A percentile compares a stretch with the other conserved stretches of the same genome.
Conservation (phyloP, 106 monocot genomes). For the Amphibolis antarctica region DNA sequence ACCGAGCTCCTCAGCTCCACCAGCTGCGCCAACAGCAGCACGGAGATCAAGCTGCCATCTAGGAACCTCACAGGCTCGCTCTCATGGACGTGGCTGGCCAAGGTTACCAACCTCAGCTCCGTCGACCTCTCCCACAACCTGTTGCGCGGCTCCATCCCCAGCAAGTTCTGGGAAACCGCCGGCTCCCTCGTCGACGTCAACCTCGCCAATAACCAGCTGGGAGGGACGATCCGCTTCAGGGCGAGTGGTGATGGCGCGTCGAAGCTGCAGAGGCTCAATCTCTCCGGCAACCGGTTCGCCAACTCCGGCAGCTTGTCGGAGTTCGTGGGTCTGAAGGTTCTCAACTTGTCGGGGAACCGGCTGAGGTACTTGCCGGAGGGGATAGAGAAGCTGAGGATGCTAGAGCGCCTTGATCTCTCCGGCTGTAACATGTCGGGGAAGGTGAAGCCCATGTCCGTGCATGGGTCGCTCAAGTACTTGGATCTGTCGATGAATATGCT, state of each 20-base stretch:
- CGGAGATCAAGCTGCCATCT: conserved; percentile 34
- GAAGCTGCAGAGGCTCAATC: conserved; percentile 28
- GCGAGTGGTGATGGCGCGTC: neutral
- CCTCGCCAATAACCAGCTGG: conserved; percentile 56
- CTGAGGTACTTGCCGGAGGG: conserved; percentile 15
- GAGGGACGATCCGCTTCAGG: conserved; percentile 48
- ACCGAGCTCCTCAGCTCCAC: conserved; percentile 7
- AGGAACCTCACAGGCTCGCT: conserved; percentile 57
- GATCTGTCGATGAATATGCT: conserved; percentile 60
- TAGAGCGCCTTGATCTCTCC: conserved; percentile 14
- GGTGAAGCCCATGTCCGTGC: neutral
- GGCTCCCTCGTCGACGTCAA: conserved; percentile 40
- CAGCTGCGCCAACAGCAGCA: neutral
- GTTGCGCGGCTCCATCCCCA: conserved; percentile 57
- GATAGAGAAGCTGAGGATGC: conserved; percentile 5
- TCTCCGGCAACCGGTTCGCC: conserved; percentile 78
- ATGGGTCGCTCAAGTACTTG: conserved; percentile 17
- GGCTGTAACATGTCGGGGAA: conserved; percentile 16
- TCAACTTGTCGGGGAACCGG: conserved; percentile 48
- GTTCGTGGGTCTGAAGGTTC: conserved; percentile 13
- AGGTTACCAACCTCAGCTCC: conserved; percentile 36
- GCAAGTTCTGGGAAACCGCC: conserved; percentile 39
- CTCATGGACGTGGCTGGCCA: conserved; percentile 44
- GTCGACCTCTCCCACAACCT: conserved; percentile 68
- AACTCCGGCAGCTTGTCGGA: conserved; percentile 15